These are phyloP conservation scores for Crithidia bombi DNA, from an alignment of 208 protist genomes.

Conservation along the genomic window DNA sequence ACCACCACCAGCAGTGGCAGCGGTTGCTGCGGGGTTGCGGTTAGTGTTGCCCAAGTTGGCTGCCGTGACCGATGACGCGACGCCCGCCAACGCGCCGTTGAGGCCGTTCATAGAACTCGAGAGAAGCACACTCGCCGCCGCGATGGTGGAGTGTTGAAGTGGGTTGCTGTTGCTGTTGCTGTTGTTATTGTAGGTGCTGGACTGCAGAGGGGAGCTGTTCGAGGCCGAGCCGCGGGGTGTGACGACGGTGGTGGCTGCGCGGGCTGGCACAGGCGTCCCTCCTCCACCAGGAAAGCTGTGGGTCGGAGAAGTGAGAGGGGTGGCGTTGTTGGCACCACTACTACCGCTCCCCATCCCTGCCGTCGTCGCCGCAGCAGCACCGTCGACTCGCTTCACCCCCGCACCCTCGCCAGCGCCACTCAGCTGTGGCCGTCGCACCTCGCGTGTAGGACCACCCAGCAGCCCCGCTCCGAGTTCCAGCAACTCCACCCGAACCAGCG, in stretches of 20 bases:
- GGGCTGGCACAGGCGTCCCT: no score
- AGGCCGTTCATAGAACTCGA: slow-evolving; percentile 16
- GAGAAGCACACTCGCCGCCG: slow-evolving; percentile 12
- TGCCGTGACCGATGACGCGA: slow-evolving; percentile 22
- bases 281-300: not conserved
- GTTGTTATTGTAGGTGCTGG: no score
- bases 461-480: slow-evolving; percentile 32
- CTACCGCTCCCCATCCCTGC: not conserved
- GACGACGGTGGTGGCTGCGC: not conserved
- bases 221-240: not conserved
- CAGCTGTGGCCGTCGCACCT: slow-evolving; percentile 18
- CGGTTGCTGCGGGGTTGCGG: not conserved
- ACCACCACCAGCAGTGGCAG: not conserved
- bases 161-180: no score
- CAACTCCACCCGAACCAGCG: slow-evolving; percentile 27
- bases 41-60: not conserved
- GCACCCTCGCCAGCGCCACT: not conserved
- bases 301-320: not conserved
- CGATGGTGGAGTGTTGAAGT: slow-evolving; percentile 8
- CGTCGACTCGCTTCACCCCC: not conserved
- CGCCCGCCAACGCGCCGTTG: slow-evolving; percentile 12
- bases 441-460: slow-evolving; percentile 15
- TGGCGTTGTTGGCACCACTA: not conserved
- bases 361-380: not conserved
- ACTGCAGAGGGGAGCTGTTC: not conserved